Conservation (phyloP, 176 grass and related monocot species). For the Elaeis guineensis region DNA sequence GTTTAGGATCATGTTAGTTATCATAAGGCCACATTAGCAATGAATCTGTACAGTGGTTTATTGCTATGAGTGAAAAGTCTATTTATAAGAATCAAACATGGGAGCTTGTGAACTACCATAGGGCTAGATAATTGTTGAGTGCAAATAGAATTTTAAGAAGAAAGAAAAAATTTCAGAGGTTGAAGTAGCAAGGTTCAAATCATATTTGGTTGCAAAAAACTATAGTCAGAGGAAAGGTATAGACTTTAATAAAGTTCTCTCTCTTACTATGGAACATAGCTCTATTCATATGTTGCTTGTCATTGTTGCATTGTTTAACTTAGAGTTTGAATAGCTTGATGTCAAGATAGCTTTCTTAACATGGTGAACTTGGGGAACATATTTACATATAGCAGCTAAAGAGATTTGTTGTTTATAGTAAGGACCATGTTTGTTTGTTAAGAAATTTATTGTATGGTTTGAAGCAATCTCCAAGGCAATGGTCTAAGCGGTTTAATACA, state of each 20-base stretch:
- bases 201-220: slow-evolving; percentile 1
- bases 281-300: too few relatives aligned
- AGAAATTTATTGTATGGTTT: not conserved
- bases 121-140: slow-evolving; percentile 17
- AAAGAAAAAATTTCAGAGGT: not conserved
- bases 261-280: not conserved
- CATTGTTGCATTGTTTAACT: too few relatives aligned
- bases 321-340: too few relatives aligned
- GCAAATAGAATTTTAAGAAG: slow-evolving; percentile 20
- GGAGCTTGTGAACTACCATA: not conserved
- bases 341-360: too few relatives aligned
- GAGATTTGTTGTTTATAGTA: too few relatives aligned
- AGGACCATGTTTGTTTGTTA: too few relatives aligned
- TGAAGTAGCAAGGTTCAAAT: slow-evolving; percentile 5
- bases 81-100: slow-evolving; percentile 14
- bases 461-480: not conserved
- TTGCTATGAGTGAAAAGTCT: slow-evolving; percentile 6
- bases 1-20: not conserved
- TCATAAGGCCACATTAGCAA: not conserved
- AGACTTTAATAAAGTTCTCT: not conserved
- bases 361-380: too few relatives aligned
- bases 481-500: not conserved
- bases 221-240: not conserved
- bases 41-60: not conserved
- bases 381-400: too few relatives aligned